Percentiles rank a stretch among this genome's conserved stretches.
These are phyloP conservation scores for Astrothelium macrocarpum DNA, from an alignment of 495 filamentous ascomycete species.

Conservation along the genomic window DNA sequence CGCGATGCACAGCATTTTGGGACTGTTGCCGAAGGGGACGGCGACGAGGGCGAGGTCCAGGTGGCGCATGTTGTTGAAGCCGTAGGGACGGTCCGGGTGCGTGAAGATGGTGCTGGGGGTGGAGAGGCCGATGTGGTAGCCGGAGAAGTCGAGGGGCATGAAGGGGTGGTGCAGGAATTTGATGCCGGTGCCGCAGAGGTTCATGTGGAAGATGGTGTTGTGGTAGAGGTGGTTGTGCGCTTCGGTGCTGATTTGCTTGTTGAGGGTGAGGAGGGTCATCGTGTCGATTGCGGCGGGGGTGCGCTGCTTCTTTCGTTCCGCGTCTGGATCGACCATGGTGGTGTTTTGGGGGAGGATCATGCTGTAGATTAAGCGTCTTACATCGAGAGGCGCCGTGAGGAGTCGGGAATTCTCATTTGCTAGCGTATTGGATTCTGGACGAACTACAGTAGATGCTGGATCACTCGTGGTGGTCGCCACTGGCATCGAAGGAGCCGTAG, in stretches of 20 bases:
- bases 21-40: background rate
- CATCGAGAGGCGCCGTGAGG: slow-evolving; percentile 3
- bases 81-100: background rate
- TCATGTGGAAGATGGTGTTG: slow-evolving; percentile 16
- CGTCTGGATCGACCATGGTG: background rate
- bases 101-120: slow-evolving; percentile 12
- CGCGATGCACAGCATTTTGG: background rate
- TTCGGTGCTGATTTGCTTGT: slow-evolving; percentile 10
- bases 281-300: background rate
- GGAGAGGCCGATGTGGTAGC: slow-evolving; percentile 8
- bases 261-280: slow-evolving; percentile 14
- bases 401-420: slow-evolving; percentile 3
- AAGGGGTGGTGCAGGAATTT: slow-evolving; percentile 16
- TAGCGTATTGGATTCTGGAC: slow-evolving; percentile 1
- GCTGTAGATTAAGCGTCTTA: slow-evolving; percentile 10
- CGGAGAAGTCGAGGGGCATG: background rate
- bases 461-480: background rate
- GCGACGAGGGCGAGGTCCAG: background rate
- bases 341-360: background rate
- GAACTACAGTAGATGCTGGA: background rate
- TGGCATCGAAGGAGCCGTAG: too few species aligned
- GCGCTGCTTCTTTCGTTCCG: background rate
- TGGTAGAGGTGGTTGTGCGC: slow-evolving; percentile 14
- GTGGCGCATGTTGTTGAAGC: background rate
- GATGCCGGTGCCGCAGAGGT: slow-evolving; percentile 17